phyloP scores from a whole-genome alignment of 73 alveolate genomes.

The Diophrys sp. region DNA sequence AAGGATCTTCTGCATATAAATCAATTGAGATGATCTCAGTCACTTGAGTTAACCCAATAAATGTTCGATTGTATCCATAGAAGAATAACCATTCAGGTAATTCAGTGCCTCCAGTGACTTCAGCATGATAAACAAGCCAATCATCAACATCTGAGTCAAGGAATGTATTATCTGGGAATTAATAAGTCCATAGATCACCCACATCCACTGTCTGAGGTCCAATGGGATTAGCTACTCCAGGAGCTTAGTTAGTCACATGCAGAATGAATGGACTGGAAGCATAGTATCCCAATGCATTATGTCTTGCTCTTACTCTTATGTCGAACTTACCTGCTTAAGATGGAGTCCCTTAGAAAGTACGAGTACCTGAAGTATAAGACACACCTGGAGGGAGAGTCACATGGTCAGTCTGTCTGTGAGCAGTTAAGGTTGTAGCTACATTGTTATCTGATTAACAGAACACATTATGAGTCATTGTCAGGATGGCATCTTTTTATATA shows the following conservation, averaged over 20 bases:
- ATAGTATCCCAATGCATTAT: not conserved
- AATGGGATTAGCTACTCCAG: not conserved
- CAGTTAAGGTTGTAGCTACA: not conserved
- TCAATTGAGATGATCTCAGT: not conserved
- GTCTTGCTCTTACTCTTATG: not conserved
- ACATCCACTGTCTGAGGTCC: not conserved
- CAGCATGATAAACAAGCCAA: not conserved
- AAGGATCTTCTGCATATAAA: not conserved
- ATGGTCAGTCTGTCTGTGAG: not conserved
- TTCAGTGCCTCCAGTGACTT: not conserved
- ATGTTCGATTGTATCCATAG: not conserved
- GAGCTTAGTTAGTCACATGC: not conserved
- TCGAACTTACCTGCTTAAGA: not conserved
- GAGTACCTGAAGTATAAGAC: not conserved
- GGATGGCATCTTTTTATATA: not conserved
- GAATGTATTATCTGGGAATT: not conserved
- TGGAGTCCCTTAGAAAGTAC: not conserved
- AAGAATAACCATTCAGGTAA: not conserved
- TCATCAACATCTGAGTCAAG: not conserved
- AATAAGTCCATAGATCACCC: not conserved
- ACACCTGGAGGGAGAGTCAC: not conserved
- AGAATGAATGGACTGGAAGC: not conserved
- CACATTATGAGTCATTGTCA: not conserved
- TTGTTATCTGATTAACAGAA: not conserved
- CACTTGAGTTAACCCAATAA: not conserved